Base-by-base conservation (phyloP, 2,329 filamentous ascomycete genomes). In the Dactylellina leptospora region DNA sequence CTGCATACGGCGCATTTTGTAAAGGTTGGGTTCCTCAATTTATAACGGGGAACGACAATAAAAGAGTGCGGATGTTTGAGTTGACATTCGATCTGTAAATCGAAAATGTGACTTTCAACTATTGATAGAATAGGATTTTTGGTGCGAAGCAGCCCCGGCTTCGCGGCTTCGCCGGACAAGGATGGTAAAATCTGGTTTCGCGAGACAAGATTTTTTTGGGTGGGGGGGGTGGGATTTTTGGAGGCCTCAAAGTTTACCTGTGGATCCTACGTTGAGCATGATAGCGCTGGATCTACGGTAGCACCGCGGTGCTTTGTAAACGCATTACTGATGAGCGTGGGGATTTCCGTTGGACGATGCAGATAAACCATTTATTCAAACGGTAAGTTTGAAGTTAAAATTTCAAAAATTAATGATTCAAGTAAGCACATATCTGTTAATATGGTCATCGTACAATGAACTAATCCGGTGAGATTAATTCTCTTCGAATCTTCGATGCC, bases 1-100 rank as follows among this genome's bases (percentile, higher is more conserved):
- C 23, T 59, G 55, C 40, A 59, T 59, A 59, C 20, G 55, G 23
- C 55, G 55, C 55, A 59, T 59, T 59, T 48, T 56, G 33, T 56
- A 56, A 56, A 45, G 33, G 36, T 56, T 28, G 36, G 53, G 23
- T 56, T 56, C 20, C 20, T 56, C 36, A 56, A 56, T 56, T 56
- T 18, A 27, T 44, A 28, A 27, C 9, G n/a, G 33, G 45, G 53
- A 56, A 45, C 53, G 36, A 28, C 36, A 25, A 55, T 33, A 56
- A 56, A 44, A 20, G 11, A 56, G 53, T 40, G 44, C 44, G 36
- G 11, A 27, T 44, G 53, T 56, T 44, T 10, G 9, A 4, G 53
- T 42, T 42, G 4, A 56, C 18, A 44, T 44, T 56, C 44, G 53
- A 44, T 56, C 33, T 27, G 53, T 56, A 44, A 56, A 33, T 44